These are phyloP conservation scores for Colletotrichum navitas DNA, from an alignment of 2,329 filamentous ascomycete genomes.

Conservation along the genomic window DNA sequence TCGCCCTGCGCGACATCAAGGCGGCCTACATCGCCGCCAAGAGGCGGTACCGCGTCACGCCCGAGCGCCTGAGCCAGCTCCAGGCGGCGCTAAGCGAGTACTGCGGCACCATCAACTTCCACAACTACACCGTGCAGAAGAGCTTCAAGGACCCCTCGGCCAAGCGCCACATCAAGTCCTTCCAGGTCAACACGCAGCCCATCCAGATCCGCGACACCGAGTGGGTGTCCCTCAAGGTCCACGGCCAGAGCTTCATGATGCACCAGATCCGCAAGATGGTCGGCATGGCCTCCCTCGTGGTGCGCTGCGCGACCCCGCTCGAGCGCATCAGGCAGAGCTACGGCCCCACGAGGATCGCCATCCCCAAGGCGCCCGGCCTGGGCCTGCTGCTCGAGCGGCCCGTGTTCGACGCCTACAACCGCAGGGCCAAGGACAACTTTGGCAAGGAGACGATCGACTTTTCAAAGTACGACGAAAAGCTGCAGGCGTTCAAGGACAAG, in stretches of 20 bases:
- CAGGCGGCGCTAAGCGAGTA: constrained; percentile 82
- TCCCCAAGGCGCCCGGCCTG: constrained; percentile 92
- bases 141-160: constrained; percentile 82
- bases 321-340: constrained; percentile 82
- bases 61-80: constrained; percentile 77
- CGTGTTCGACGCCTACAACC: constrained; percentile 92
- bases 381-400: constrained; percentile 91
- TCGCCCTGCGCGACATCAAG: constrained; percentile 80
- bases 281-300: constrained; percentile 86
- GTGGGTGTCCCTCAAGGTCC: constrained; percentile 95
- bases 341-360: constrained; percentile 78
- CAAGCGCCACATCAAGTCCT: constrained; percentile 93
- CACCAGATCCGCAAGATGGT: constrained; percentile 99
- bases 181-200: constrained; percentile 80
- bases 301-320: constrained; percentile 84
- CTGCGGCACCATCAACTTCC: constrained; percentile 89
- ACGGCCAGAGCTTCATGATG: constrained; percentile 99
- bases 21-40: constrained; percentile 86
- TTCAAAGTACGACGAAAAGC: constrained; percentile 79
- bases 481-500: constrained; percentile 89
- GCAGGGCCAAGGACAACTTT: constrained; percentile 72
- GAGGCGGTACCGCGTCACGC: constrained; percentile 84
- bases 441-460: constrained; percentile 82
- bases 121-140: constrained; percentile 98
- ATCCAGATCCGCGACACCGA: constrained; percentile 92